Evolutionary conservation across 164 flowering plant genomes (phyloP).

Genomic region (Buxus sempervirens): DNA sequence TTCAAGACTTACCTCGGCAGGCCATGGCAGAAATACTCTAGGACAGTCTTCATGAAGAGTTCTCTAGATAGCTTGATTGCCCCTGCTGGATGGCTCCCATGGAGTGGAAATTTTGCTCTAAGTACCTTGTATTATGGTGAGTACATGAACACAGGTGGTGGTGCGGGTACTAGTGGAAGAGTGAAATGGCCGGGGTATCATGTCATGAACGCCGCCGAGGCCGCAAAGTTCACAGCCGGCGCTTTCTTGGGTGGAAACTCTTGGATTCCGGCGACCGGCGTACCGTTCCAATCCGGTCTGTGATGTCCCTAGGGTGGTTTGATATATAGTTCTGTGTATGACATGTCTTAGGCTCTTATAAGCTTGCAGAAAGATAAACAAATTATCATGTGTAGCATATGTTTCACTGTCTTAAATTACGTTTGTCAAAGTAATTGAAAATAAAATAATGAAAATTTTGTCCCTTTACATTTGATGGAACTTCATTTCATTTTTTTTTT

Average conservation of each 20-base stretch:
- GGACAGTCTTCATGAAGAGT: slow-evolving; percentile 50
- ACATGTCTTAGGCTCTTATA: no score
- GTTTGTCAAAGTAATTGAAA: no score
- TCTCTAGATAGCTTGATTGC: slow-evolving; percentile 30
- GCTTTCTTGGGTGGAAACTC: slow-evolving; percentile 44
- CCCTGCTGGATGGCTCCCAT: slow-evolving; percentile 53
- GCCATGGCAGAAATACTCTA: slow-evolving; percentile 59
- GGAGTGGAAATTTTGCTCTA: slow-evolving; percentile 45
- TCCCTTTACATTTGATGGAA: no score
- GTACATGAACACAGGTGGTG: slow-evolving; percentile 47
- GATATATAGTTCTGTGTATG: no score
- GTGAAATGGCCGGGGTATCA: slow-evolving; percentile 56
- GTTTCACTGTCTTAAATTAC: no score
- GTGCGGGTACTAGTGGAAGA: slow-evolving; percentile 38
- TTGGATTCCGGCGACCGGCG: slow-evolving; percentile 53
- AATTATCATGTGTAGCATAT: no score
- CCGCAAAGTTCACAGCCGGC: slow-evolving; percentile 44
- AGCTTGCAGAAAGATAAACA: no score
- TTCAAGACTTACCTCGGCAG: slow-evolving; percentile 42
- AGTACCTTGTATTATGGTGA: slow-evolving; percentile 53
- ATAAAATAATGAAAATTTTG: no score
- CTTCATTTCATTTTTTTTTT: no score
- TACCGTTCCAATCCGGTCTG: slow-evolving; percentile 40
- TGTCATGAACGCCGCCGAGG: slow-evolving; percentile 31
- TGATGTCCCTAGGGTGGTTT: slow-evolving; percentile 14